Evolutionary conservation across 225 moss, liverwort and hornwort species (phyloP).

Genomic region (Anthoceros angustus): DNA sequence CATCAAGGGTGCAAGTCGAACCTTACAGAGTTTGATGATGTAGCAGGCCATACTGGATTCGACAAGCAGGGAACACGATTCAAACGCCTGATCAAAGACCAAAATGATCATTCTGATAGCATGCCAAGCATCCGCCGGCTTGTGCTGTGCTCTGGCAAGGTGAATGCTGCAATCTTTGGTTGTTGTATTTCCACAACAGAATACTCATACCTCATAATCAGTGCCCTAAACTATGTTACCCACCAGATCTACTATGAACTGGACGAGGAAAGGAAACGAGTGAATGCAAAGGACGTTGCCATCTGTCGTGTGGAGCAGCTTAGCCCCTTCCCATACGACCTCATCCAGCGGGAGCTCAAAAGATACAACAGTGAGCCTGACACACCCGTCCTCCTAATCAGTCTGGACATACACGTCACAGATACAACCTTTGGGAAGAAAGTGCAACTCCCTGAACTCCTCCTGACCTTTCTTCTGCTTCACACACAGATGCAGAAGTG

Average conservation of each 20-base stretch:
- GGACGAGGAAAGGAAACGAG: slow-evolving; percentile 56
- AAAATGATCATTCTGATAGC: slow-evolving; percentile 32
- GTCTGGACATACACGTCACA: background rate
- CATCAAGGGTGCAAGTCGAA: slow-evolving; percentile 66
- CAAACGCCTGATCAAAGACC: slow-evolving; percentile 68
- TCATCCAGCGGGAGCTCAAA: slow-evolving; percentile 51
- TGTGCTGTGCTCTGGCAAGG: slow-evolving; percentile 77
- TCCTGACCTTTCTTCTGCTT: background rate
- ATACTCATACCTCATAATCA: background rate
- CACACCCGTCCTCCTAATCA: background rate
- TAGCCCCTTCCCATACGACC: slow-evolving; percentile 73
- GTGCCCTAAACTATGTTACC: background rate
- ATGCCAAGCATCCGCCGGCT: slow-evolving; percentile 55
- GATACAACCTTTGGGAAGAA: background rate
- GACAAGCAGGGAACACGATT: slow-evolving; percentile 60
- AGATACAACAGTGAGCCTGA: slow-evolving; percentile 49
- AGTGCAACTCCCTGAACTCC: background rate
- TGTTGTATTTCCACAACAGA: background rate
- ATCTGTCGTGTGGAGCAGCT: slow-evolving; percentile 86
- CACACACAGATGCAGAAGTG: slow-evolving; percentile 54
- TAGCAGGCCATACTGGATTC: slow-evolving; percentile 35
- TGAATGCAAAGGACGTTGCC: slow-evolving; percentile 53
- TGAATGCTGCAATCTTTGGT: slow-evolving; percentile 9
- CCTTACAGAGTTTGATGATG: slow-evolving; percentile 55
- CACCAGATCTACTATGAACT: slow-evolving; percentile 72